Conservation (phyloP, 208 protist species). For the Crithidia acanthocephali region DNA sequence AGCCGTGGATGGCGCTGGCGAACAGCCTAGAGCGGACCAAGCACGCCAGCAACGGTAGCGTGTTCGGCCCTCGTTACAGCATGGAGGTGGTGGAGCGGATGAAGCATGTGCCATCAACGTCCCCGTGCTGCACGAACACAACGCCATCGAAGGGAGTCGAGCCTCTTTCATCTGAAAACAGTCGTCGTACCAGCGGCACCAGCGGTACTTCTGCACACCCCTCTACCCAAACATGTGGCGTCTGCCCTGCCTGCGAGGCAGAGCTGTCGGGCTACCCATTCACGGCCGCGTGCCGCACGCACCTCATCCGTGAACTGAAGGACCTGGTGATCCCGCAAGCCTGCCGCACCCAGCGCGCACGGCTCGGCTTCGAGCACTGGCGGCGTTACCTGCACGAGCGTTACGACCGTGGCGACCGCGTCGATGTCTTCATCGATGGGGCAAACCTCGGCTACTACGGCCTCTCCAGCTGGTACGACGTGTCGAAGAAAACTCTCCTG, state of each 20-base stretch:
- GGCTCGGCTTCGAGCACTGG: constrained; percentile 60
- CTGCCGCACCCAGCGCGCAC: constrained; percentile 39
- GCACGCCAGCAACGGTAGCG: not conserved
- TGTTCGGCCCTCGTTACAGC: not conserved
- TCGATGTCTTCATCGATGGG: constrained; percentile 83
- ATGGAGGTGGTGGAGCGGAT: not conserved
- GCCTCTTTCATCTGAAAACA: not conserved
- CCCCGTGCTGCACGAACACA: not conserved
- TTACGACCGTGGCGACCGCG: constrained; percentile 24
- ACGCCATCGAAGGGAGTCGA: not conserved
- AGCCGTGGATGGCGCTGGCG: constrained; percentile 41
- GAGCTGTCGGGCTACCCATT: constrained; percentile 54
- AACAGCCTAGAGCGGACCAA: constrained; percentile 4
- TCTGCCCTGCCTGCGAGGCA: constrained; percentile 29
- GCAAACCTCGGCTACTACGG: constrained; percentile 88
- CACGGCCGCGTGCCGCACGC: constrained; percentile 40
- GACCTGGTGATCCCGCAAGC: constrained; percentile 39
- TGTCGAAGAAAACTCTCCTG: constrained; percentile 63
- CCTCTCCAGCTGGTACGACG: constrained; percentile 74
- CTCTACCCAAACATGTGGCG: constrained; percentile 4
- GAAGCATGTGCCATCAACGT: not conserved
- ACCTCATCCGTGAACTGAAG: constrained; percentile 48
- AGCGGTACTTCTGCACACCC: not conserved
- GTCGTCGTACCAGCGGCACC: not conserved
- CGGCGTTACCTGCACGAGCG: constrained; percentile 48